phyloP scores from a whole-genome alignment of 116 monocot species.

The Papilionanthe hybrid region DNA sequence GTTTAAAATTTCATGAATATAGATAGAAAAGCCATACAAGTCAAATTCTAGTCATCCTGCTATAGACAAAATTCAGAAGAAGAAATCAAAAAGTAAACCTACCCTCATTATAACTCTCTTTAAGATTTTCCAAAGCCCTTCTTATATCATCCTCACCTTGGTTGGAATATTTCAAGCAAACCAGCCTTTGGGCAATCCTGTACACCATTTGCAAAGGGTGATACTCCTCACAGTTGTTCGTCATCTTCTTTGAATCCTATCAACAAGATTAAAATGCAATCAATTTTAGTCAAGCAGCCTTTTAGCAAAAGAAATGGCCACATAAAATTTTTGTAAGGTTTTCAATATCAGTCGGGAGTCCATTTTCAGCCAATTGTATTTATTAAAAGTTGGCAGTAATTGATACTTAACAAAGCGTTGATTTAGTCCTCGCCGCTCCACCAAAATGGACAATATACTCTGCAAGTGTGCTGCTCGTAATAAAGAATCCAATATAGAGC shows the following conservation, averaged over 20 bases:
- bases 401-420: too few species aligned
- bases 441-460: too few species aligned
- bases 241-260: slow-evolving; percentile 70
- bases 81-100: slow-evolving; percentile 24
- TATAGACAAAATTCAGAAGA: not conserved
- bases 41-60: not conserved
- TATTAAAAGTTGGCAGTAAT: not conserved
- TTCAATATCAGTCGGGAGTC: not conserved
- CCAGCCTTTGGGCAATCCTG: slow-evolving; percentile 57
- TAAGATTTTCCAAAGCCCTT: slow-evolving; percentile 59
- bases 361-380: not conserved
- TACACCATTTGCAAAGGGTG: slow-evolving; percentile 64
- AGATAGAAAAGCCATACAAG: not conserved
- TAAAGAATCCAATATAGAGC: too few species aligned
- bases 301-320: too few species aligned
- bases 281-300: not conserved
- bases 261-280: slow-evolving; percentile 3
- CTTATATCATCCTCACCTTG: slow-evolving; percentile 81
- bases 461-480: too few species aligned
- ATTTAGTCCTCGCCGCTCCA: too few species aligned
- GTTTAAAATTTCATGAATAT: not conserved
- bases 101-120: slow-evolving; percentile 56
- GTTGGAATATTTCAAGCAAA: slow-evolving; percentile 89
- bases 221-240: slow-evolving; percentile 56
- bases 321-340: not conserved